Evolutionary conservation across 345 rosid species (phyloP), one percentile per base, ranked within the genome.

Genomic region (Eucalyptus pauciflora): DNA sequence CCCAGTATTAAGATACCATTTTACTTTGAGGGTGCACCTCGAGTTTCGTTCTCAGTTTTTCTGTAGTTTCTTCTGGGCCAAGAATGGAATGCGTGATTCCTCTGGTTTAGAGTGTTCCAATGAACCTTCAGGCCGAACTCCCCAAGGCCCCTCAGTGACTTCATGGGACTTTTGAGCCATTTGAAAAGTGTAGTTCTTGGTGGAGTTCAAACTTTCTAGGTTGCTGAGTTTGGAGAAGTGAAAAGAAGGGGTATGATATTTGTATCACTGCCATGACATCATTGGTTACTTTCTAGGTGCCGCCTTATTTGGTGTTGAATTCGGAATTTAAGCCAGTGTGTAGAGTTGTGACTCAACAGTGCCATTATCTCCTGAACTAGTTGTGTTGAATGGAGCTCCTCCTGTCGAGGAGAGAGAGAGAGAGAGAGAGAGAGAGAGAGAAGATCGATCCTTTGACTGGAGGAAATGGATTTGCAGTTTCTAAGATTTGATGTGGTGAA

Each of bases 321-420:
- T 89, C 87, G 81, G 90, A 90, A 69, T 86, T 71, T 20, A 93
- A 87, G 90, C 52, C 88, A 62, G 89, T 67, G 88, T 89, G 93
- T 87, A 91, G 90, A 91, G 94, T 86, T 5, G 92, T 87, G 93
- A 93, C 54, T 80, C 94, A 41, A 50, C 90, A 45, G 87, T 88
- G 48, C 50, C 90, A 50, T 90, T 92, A 54, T 90, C 94, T 54
- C 90, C 94, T 87, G 92, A 91, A 85, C 86, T 92, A 17, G 48
- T 89, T 62, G 50, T 86, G 45, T 87, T 90, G 89, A 93, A 92
- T 88, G 97, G 94, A 88, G 89, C 90, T 81, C 86, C 94, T 91
- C 60, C 90, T 8, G 71, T 48, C 41, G 85, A 27, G 81, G 89
- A 90, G 89, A 92, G 87, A 89, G 87, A 89, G 89, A 90, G 89